Evolutionary conservation across 202 grass and related monocot species (phyloP).

Genomic region (Setaria viridis): DNA sequence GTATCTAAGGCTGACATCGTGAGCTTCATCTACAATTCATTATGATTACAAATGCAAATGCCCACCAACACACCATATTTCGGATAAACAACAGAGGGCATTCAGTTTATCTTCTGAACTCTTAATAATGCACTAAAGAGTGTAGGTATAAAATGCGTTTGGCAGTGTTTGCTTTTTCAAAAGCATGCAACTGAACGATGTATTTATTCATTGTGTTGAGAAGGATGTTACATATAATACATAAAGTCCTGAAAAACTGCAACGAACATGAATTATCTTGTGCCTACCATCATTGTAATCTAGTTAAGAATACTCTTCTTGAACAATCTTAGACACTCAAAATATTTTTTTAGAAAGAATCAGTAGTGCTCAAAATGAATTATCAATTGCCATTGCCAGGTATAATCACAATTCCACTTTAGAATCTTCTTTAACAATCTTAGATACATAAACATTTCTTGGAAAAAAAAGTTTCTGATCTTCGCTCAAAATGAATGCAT

Average conservation of each 20-base stretch:
- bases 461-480: neutral
- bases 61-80: neutral
- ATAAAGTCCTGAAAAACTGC: neutral
- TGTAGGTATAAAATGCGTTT: neutral
- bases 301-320: conserved; percentile 7
- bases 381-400: neutral
- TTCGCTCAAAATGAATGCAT: neutral
- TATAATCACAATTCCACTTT: neutral
- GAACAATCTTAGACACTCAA: neutral
- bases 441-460: neutral
- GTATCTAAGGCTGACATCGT: neutral
- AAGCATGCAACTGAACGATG: neutral
- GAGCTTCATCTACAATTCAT: conserved; percentile 25
- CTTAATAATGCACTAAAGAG: neutral
- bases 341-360: neutral
- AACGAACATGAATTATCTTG: neutral
- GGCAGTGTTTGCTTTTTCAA: neutral
- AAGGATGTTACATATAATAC: conserved; percentile 10
- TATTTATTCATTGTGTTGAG: conserved; percentile 1
- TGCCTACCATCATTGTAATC: neutral
- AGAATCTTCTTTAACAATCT: neutral
- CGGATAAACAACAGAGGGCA: neutral
- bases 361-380: neutral
- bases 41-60: conserved; percentile 3
- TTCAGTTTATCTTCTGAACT: neutral